Conservation (phyloP, 495 filamentous ascomycete genomes). For the Hypoxylon fragiforme region DNA sequence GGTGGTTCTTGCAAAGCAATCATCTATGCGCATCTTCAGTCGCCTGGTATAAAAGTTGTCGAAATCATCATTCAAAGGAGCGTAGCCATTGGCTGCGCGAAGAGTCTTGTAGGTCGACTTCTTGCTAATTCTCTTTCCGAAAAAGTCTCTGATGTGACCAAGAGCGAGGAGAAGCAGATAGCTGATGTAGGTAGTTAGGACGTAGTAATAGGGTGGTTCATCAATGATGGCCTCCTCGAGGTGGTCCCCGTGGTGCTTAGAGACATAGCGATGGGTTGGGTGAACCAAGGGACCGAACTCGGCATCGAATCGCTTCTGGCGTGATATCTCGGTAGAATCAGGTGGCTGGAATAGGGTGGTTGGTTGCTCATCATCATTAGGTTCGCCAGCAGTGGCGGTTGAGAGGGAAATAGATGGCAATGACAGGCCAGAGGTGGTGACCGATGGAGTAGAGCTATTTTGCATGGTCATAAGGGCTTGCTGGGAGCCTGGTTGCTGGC, state of each 20-base stretch:
- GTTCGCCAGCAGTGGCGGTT: constrained; percentile 78
- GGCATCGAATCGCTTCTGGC: constrained; percentile 76
- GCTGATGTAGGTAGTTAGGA: constrained; percentile 95
- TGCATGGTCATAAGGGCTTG: constrained; percentile 67
- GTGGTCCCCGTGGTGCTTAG: constrained; percentile 74
- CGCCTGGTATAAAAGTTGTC: constrained; percentile 97
- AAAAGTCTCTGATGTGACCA: constrained; percentile 95
- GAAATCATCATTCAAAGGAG: constrained; percentile 96
- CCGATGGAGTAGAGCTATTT: constrained; percentile 62
- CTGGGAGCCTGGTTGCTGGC: constrained; percentile 55
- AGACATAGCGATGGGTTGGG: constrained; percentile 81
- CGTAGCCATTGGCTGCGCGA: constrained; percentile 83
- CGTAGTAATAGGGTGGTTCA: constrained; percentile 94
- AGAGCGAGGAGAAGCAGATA: constrained; percentile 95
- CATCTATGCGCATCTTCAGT: constrained; percentile 90
- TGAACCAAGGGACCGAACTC: constrained; percentile 89
- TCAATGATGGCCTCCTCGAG: constrained; percentile 87
- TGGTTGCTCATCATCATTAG: constrained; percentile 65
- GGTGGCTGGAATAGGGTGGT: constrained; percentile 91
- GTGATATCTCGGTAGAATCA: constrained; percentile 78
- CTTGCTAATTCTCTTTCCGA: constrained; percentile 90
- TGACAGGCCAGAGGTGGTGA: constrained; percentile 72
- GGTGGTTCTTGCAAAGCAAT: constrained; percentile 89
- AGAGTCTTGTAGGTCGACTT: constrained; percentile 79
- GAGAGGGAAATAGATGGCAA: constrained; percentile 92